Percentiles rank a stretch among this genome's conserved stretches.
Evolutionary conservation across 2,329 filamentous ascomycete genomes (phyloP).

Genomic region (Metarhizium anisopliae): DNA sequence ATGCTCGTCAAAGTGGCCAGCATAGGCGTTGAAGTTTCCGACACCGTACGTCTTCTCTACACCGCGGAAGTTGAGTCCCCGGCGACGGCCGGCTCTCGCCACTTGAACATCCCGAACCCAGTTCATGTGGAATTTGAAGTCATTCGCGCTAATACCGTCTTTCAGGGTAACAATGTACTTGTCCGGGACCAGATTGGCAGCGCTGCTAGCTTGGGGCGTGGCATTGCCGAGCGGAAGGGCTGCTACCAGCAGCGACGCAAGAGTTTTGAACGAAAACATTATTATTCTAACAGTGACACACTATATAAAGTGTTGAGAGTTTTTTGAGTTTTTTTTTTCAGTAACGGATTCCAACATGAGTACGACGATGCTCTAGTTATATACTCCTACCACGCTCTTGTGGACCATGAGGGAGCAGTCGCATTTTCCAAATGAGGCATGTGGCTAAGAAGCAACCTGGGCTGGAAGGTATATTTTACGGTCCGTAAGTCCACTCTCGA

Average conservation of each 20-base stretch:
- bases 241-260: neutral
- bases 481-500: too few relatives aligned
- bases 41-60: constrained; percentile 22
- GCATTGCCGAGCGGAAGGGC: neutral
- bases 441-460: neutral
- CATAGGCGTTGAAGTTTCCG: constrained; percentile 29
- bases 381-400: neutral
- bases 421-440: neutral
- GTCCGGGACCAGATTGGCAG: constrained; percentile 19
- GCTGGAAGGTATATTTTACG: too few relatives aligned
- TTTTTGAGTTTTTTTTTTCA: neutral
- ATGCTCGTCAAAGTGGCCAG: constrained; percentile 31
- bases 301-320: neutral
- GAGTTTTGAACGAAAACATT: neutral
- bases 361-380: neutral
- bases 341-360: neutral
- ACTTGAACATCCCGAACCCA: constrained; percentile 24
- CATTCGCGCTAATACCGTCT: constrained; percentile 19
- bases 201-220: neutral
- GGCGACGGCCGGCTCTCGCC: constrained; percentile 20
- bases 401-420: neutral
- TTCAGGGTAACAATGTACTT: constrained; percentile 40
- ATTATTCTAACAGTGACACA: neutral
- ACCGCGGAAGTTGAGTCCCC: constrained; percentile 23
- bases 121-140: constrained; percentile 24